Evolutionary conservation across 2,329 filamentous ascomycete genomes (phyloP).

Genomic region (Fusarium sp.): DNA sequence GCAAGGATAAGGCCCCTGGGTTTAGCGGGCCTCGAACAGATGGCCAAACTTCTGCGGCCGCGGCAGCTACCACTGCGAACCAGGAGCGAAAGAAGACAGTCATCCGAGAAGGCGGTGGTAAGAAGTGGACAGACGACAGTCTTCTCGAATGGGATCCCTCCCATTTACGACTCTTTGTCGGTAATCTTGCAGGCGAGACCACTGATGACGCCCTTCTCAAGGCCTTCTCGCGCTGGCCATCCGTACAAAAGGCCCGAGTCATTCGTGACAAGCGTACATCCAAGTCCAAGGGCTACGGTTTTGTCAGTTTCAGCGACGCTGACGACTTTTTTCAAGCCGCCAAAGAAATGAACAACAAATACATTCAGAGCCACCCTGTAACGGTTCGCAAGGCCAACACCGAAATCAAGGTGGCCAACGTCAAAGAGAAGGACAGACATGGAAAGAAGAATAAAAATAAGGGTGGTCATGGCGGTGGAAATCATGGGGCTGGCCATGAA

Average conservation of each 20-base stretch:
- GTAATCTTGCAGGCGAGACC: conserved; percentile 95
- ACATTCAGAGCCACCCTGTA: conserved; percentile 97
- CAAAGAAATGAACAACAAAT: conserved; percentile 99
- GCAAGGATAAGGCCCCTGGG: conserved; percentile 45
- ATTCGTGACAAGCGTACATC: conserved; percentile 95
- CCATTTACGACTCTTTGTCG: conserved; percentile 94
- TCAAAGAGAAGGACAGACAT: conserved; percentile 65
- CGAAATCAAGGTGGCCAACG: conserved; percentile 82
- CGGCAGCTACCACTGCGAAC: conserved; percentile 38
- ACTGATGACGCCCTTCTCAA: conserved; percentile 96
- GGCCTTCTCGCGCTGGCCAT: conserved; percentile 88
- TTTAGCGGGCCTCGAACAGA: conserved; percentile 43
- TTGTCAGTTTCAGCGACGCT: conserved; percentile 93
- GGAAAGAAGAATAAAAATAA: conserved; percentile 51
- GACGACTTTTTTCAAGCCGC: conserved; percentile 97
- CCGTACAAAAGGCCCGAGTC: conserved; percentile 91
- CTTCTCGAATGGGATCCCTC: conserved; percentile 96
- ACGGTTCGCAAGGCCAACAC: conserved; percentile 88
- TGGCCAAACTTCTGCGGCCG: conserved; percentile 51
- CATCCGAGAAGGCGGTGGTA: conserved; percentile 85
- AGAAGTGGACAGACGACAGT: conserved; percentile 88
- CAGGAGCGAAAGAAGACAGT: conserved; percentile 83
- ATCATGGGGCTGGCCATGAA: conserved; percentile 54
- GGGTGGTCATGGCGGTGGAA: conserved; percentile 43
- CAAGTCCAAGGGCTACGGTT: conserved; percentile 96